Base-by-base conservation (phyloP, 306 rosid species). In the Acacia crassicarpa region DNA sequence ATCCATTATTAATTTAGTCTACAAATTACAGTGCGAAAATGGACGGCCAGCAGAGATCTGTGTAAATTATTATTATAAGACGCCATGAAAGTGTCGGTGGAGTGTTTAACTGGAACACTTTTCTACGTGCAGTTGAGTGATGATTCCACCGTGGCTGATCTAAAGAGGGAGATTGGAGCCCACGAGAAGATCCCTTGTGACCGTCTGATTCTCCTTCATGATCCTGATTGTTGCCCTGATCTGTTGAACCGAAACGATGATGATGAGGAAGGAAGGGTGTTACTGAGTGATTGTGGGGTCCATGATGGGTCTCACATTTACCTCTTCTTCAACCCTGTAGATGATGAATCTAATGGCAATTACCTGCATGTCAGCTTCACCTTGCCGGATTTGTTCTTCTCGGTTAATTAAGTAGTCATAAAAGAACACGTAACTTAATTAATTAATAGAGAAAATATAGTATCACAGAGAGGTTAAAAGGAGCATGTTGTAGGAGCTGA, bases 231-330 rank as follows among this genome's bases (percentile, higher is more conserved):
- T 20, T 40, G 72, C 46, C 74, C 40, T 81, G 12, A 8, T 8
- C 22, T 81, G 67, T 77, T 84, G 53, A 81, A 40, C 8, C 13
- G 45, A 4, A 76, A 38, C n/a, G 85, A 78, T 1, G 88, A 80
- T 1, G 88, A 59, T 8, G 66, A 82, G 7, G 94, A 86, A 65
- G 91, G 84, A 63, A 83, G 69, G 13, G 25, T 44, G 15, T 72
- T 90, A 6, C 85, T 93, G 3, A 38, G 67, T 77, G 90, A 91
- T 81, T 91, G 68, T 82, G 96, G 97, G 6, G 85, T 93, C 72
- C 81, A 81, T 70, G 93, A 89, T 82, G 88, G 89, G n/a, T 83
- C 86, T 35, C 90, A 87, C 74, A 61, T 91, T 46, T 89, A 91
- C 22, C 75, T 93, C 48, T 89, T 93, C 84, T 66, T 93, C 80